Base-by-base conservation (phyloP, 768 basidiomycete genomes). In the Omphalotus guepiniiformis region DNA sequence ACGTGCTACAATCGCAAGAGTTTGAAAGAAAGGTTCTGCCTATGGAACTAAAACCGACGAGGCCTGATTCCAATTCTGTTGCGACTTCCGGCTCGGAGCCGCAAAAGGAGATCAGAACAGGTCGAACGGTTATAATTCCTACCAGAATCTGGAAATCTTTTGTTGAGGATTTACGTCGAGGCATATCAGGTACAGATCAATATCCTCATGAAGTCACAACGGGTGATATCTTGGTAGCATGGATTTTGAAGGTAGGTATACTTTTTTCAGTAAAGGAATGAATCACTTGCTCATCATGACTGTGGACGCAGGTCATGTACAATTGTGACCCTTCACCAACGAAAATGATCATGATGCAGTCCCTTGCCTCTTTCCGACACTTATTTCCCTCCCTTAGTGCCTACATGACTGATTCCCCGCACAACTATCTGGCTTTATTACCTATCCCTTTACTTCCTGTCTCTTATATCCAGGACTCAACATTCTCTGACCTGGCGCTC, bases 191-290 rank as follows among this genome's bases (percentile, higher is more conserved):
- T n/a, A n/a, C n/a, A n/a, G n/a, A n/a, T n/a, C n/a, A n/a, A n/a
- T n/a, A n/a, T n/a, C 47, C 47, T 2, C 51, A 54, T 1, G 39
- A 51, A 30, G 56, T 64, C 28, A 62, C 65, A 13, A 69, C 71
- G 1, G 70, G 71, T 2, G 70, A 72, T 48, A 58, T 73, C 32
- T 58, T 72, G 16, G 63, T 63, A 4, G 68, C 70, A 3, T 74
- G 72, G 71, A 39, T 70, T 18, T 52, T 68, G 48, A 72, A 72
- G 58, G 71, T 71, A 42, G 25, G n/a, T n/a, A n/a, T n/a, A n/a
- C n/a, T n/a, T n/a, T n/a, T n/a, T n/a, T n/a, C n/a, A n/a, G n/a
- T n/a, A n/a, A n/a, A n/a, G n/a, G n/a, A n/a, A n/a, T n/a, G n/a
- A n/a, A n/a, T n/a, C n/a, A n/a, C n/a, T n/a, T n/a, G n/a, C n/a